Evolutionary conservation across 148 eudicot genomes (phyloP).

Genomic region (Bassia scoparia): DNA sequence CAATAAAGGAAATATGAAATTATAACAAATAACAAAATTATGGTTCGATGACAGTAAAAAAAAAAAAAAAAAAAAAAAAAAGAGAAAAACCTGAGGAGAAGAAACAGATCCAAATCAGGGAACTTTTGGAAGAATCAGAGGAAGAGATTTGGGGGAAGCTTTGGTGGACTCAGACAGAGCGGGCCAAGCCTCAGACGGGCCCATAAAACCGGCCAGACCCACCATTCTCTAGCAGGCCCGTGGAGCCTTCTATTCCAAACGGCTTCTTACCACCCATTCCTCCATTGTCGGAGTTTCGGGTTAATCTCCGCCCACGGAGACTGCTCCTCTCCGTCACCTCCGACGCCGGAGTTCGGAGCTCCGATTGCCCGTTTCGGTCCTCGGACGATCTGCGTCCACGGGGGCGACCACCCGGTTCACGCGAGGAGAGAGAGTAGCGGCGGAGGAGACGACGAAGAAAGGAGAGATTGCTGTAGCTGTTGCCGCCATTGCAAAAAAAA

Average conservation of each 20-base stretch:
- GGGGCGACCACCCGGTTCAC: slow-evolving; percentile 26
- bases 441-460: slow-evolving; percentile 1
- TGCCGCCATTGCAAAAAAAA: slow-evolving; percentile 36
- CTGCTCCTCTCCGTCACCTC: neutral
- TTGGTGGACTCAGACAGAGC: slow-evolving; percentile 67
- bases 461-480: slow-evolving; percentile 24
- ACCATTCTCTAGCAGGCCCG: slow-evolving; percentile 44
- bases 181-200: slow-evolving; percentile 60
- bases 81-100: slow-evolving; percentile 39
- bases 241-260: slow-evolving; percentile 43
- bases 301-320: slow-evolving; percentile 20
- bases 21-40: no score
- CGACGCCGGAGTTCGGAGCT: slow-evolving; percentile 18
- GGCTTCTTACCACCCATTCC: slow-evolving; percentile 27
- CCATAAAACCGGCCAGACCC: slow-evolving; percentile 43
- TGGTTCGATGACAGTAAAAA: neutral
- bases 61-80: neutral
- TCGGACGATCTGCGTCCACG: slow-evolving; percentile 47
- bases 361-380: slow-evolving; percentile 32
- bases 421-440: slow-evolving; percentile 24
- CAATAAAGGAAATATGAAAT: no score
- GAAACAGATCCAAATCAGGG: slow-evolving; percentile 39
- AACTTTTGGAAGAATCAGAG: slow-evolving; percentile 40
- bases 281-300: slow-evolving; percentile 23
- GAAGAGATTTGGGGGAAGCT: slow-evolving; percentile 48